A percentile compares a stretch with the other conserved stretches of the same genome.
Conservation (phyloP, 2,329 filamentous ascomycete genomes). For the Penicillium sp. region DNA sequence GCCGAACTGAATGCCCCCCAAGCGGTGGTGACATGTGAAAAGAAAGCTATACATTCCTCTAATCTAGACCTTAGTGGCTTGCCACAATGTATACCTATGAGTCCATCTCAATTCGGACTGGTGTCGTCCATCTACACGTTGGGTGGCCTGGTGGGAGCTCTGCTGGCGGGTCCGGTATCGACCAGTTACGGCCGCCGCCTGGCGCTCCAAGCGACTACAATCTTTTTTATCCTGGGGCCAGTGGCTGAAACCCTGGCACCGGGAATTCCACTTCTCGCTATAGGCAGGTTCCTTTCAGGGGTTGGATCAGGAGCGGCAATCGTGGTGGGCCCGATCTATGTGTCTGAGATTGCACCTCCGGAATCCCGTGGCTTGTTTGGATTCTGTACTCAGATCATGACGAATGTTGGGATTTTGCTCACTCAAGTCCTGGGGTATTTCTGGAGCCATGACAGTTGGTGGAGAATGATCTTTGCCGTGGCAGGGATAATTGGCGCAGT, state of each 20-base stretch:
- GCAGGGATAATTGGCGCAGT: constrained; percentile 62
- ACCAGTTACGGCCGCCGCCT: constrained; percentile 68
- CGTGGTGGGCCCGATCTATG: constrained; percentile 89
- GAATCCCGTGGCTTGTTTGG: constrained; percentile 71
- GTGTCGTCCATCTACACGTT: constrained; percentile 88
- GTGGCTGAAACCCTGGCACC: constrained; percentile 66
- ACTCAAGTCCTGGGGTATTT: constrained; percentile 85
- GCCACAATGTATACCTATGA: constrained; percentile 83
- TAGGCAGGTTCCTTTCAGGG: constrained; percentile 74
- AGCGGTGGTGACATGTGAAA: constrained; percentile 83
- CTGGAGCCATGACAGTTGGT: constrained; percentile 69
- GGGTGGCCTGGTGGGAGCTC: constrained; percentile 77
- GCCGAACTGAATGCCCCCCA: constrained; percentile 93
- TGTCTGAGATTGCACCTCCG: constrained; percentile 81
- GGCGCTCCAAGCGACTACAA: constrained; percentile 69
- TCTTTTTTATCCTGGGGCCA: constrained; percentile 72
- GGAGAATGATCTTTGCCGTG: constrained; percentile 74
- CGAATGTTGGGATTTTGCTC: constrained; percentile 81
- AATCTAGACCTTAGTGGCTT: constrained; percentile 14
- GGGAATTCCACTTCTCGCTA: constrained; percentile 59
- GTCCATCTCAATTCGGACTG: constrained; percentile 69
- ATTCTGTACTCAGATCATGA: constrained; percentile 80
- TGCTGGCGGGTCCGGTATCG: constrained; percentile 72
- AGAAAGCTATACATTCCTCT: constrained; percentile 46
- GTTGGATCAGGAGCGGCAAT: constrained; percentile 81